Conservation (phyloP, 2,329 filamentous ascomycete species). For the Venturia nashicola region DNA sequence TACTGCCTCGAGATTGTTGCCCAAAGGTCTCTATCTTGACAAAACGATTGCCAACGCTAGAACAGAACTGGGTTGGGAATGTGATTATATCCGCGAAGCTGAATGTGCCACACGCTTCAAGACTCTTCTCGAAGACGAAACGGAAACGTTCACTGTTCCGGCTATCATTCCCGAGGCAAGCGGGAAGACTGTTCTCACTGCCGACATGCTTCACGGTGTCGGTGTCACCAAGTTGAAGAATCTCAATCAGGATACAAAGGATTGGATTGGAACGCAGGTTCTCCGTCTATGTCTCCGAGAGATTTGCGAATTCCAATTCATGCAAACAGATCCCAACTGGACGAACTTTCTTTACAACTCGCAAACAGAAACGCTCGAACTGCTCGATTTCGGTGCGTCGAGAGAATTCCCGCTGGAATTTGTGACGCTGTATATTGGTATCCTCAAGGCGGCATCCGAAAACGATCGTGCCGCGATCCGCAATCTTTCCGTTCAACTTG, state of each 20-base stretch:
- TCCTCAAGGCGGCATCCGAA: constrained; percentile 68
- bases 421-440: constrained; percentile 63
- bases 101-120: constrained; percentile 66
- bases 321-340: constrained; percentile 99
- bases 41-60: constrained; percentile 96
- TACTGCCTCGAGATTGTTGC: constrained; percentile 78
- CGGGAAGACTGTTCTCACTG: constrained; percentile 78
- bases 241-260: constrained; percentile 70
- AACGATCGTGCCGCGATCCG: constrained; percentile 51
- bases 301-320: constrained; percentile 89
- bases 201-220: constrained; percentile 78
- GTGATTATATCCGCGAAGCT: constrained; percentile 85
- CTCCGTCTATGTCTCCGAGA: constrained; percentile 84
- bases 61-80: constrained; percentile 89
- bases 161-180: constrained; percentile 66
- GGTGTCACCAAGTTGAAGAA: constrained; percentile 70
- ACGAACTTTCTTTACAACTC: constrained; percentile 94
- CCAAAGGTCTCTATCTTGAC: constrained; percentile 84
- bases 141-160: constrained; percentile 66
- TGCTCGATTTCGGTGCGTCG: constrained; percentile 91
- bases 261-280: constrained; percentile 95
- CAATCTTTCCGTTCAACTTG: constrained; percentile 60
- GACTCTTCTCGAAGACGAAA: constrained; percentile 62
- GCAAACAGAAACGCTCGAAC: constrained; percentile 58
- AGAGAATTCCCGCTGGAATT: constrained; percentile 75